phyloP scores from a whole-genome alignment of 129 eudicot species.

The Artemisia tridentata region DNA sequence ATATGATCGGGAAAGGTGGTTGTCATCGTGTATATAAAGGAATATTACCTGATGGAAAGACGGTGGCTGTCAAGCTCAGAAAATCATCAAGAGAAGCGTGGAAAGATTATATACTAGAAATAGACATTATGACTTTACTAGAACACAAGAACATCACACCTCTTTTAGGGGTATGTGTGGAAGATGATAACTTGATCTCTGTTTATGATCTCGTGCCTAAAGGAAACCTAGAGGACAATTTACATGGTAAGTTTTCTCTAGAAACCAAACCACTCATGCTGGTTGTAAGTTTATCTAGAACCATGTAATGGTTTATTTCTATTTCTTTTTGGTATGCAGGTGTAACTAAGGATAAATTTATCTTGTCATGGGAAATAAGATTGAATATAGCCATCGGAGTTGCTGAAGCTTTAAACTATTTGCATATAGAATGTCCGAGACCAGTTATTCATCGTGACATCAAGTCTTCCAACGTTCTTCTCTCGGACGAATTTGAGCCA shows the following conservation, averaged over 20 bases:
- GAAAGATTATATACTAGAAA: slow-evolving; percentile 74
- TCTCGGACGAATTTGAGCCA: slow-evolving; percentile 69
- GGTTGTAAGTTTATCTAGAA: slow-evolving; percentile 1
- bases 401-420: slow-evolving; percentile 80
- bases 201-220: slow-evolving; percentile 69
- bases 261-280: neutral
- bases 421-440: slow-evolving; percentile 65
- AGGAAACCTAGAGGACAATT: slow-evolving; percentile 86
- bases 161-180: slow-evolving; percentile 77
- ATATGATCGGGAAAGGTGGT: slow-evolving; percentile 83
- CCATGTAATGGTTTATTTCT: slow-evolving; percentile 13
- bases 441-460: slow-evolving; percentile 87
- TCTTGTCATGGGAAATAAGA: slow-evolving; percentile 74
- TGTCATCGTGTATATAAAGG: slow-evolving; percentile 86
- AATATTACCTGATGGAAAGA: slow-evolving; percentile 67
- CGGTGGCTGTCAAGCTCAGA: slow-evolving; percentile 72
- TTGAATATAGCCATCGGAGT: slow-evolving; percentile 62
- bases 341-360: slow-evolving; percentile 37
- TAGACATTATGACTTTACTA: slow-evolving; percentile 76
- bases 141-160: slow-evolving; percentile 73
- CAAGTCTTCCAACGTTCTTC: slow-evolving; percentile 93
- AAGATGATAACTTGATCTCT: slow-evolving; percentile 66
- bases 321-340: slow-evolving; percentile 25
- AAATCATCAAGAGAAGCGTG: slow-evolving; percentile 80
- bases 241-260: slow-evolving; percentile 41